Evolutionary conservation across 768 basidiomycete species (phyloP).

Genomic region (Trametes coccinea): DNA sequence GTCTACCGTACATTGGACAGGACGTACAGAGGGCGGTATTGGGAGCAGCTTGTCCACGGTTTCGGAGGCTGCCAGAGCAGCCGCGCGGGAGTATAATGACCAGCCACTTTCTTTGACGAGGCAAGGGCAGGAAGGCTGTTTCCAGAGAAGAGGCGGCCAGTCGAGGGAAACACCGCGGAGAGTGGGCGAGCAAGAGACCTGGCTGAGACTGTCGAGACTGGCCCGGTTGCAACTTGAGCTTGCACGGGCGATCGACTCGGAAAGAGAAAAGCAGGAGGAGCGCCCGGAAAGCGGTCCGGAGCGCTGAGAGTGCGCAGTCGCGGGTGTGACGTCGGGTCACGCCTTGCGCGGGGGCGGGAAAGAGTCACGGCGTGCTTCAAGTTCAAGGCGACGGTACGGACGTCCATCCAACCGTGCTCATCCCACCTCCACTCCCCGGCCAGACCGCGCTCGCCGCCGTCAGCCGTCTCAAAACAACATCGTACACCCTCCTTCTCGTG

Average conservation of each 20-base stretch:
- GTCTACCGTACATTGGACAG: too few relatives aligned
- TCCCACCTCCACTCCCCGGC: neutral
- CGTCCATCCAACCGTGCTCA: neutral
- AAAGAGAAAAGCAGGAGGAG: neutral
- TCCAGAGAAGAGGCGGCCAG: too few relatives aligned
- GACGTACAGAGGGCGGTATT: neutral
- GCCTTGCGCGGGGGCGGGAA: neutral
- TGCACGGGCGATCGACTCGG: too few relatives aligned
- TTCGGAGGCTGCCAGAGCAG: neutral
- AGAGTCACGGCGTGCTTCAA: too few relatives aligned
- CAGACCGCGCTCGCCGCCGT: neutral
- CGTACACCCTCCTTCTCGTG: neutral
- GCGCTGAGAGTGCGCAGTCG: neutral
- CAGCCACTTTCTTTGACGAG: too few relatives aligned
- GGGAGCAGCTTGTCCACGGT: neutral
- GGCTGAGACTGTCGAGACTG: too few relatives aligned
- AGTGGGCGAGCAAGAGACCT: too few relatives aligned
- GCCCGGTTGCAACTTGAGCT: too few relatives aligned
- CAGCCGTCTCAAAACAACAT: neutral
- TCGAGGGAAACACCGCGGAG: too few relatives aligned
- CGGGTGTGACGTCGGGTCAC: constrained; percentile 7
- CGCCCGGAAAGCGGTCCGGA: neutral
- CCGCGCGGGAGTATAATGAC: too few relatives aligned
- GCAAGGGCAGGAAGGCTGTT: too few relatives aligned
- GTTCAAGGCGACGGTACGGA: too few relatives aligned